Conservation (phyloP, 2,329 filamentous ascomycete genomes). For the Zopfia rhizophila region DNA sequence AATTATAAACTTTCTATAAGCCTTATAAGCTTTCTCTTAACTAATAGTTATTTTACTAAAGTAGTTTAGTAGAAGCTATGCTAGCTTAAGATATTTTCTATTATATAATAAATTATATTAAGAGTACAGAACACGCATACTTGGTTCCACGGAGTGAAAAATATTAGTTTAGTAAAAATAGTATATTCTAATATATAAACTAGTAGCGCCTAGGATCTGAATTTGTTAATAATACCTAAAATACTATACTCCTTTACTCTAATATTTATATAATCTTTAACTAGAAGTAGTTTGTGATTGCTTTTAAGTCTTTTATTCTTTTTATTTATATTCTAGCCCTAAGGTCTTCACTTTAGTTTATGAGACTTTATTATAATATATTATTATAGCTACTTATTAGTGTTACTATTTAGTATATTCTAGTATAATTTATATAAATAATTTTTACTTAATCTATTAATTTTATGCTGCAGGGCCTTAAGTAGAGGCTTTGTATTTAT, state of each 20-base stretch:
- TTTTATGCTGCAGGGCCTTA: constrained; percentile 18
- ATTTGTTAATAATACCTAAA: constrained; percentile 22
- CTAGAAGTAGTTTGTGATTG: constrained; percentile 25
- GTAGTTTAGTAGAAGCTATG: constrained; percentile 10
- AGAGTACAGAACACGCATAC: constrained; percentile 31
- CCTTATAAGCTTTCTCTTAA: constrained; percentile 7
- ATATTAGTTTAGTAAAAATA: constrained; percentile 31
- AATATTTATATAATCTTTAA: constrained; percentile 32
- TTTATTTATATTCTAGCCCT: constrained; percentile 20
- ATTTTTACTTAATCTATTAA: constrained; percentile 21
- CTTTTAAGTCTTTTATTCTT: constrained; percentile 22
- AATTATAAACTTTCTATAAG: constrained; percentile 13
- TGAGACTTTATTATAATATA: constrained; percentile 27
- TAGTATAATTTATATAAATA: constrained; percentile 29
- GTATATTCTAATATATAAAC: constrained; percentile 27
- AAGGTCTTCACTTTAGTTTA: constrained; percentile 15
- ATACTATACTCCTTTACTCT: constrained; percentile 28
- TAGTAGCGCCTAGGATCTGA: constrained; percentile 9
- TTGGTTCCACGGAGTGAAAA: constrained; percentile 27
- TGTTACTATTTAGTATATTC: constrained; percentile 22
- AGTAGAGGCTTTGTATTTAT: constrained; percentile 5
- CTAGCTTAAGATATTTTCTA: constrained; percentile 23
- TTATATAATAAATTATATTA: constrained; percentile 28
- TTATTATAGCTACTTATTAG: constrained; percentile 26
- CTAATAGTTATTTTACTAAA: constrained; percentile 9